Base-by-base conservation (phyloP, 306 rosid species). In the Morella rubra region DNA sequence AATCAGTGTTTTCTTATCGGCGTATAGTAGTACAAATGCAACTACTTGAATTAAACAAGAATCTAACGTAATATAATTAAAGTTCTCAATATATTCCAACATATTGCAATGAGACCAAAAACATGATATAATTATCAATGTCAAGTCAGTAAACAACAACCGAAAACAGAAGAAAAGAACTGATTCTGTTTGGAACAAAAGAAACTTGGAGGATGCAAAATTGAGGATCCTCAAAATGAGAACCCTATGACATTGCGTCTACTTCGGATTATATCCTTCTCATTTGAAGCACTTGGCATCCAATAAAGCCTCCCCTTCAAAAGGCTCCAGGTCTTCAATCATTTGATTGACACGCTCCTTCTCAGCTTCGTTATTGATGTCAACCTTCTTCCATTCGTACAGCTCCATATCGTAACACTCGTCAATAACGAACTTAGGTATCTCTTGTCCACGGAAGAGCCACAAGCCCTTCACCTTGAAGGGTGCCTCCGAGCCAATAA, bases 341-440 rank as follows among this genome's bases (percentile, higher is more conserved):
- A 92, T 92, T 84, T 92, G 92, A 76, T 55, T 92, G 9, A 71
- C 97, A 44, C 85, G 91, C 82, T 93, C 98, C 86, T 91, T 93
- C 72, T 91, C 97, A 55, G 75, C 84, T 81, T 84, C 96, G 19
- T 93, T 91, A 0, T 89, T 80, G 50, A 91, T 61, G 82, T 89
- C 96, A 20, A 93, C 98, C 92, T 90, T 91, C 8, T 74, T 89
- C 97, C 98, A 93, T 45, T 91, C 91, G 6, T 88, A 91, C 7
- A 93, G 90, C 82, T 93, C 98, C 98, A 93, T 93, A 74, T 93
- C 98, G 19, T 91, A 91, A 87, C 98, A 93, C 85, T 93, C 98
- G 7, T 91, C 86, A 1, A 93, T 64, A 50, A 93, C 86, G 78
- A 93, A 93, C 70, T 89, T 67, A 0, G 98, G 96, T 69, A 93